Evolutionary conservation across 1,284 basidiomycete species (phyloP).

Genomic region (Malassezia caprae): DNA sequence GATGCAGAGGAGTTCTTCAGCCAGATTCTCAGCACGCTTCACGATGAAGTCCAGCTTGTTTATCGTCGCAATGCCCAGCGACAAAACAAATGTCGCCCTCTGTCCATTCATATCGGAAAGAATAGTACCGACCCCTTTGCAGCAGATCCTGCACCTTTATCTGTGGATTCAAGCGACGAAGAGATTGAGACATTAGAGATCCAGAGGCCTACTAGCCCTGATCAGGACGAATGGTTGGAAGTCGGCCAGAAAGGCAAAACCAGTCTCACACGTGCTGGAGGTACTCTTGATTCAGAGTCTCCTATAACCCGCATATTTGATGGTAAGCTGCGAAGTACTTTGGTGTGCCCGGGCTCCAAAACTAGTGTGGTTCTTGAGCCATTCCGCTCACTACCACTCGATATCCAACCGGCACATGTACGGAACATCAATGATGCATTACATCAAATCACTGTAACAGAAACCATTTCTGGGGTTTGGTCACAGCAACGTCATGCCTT

Average conservation of each 20-base stretch:
- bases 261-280: constrained; percentile 70
- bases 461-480: constrained; percentile 66
- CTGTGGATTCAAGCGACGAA: constrained; percentile 16
- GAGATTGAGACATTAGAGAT: constrained; percentile 51
- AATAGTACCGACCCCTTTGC: neutral
- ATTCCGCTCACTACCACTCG: constrained; percentile 77
- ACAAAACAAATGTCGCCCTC: neutral
- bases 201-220: constrained; percentile 36
- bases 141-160: neutral
- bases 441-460: constrained; percentile 65
- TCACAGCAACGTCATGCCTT: constrained; percentile 45
- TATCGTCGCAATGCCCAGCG: constrained; percentile 1
- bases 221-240: constrained; percentile 64
- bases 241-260: constrained; percentile 80
- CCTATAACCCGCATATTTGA: constrained; percentile 87
- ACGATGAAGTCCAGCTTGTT: constrained; percentile 69
- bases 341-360: constrained; percentile 66
- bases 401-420: constrained; percentile 66
- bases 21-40: constrained; percentile 86
- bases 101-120: neutral
- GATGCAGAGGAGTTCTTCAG: constrained; percentile 98
- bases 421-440: constrained; percentile 75
- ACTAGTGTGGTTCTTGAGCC: constrained; percentile 86
- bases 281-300: constrained; percentile 60
- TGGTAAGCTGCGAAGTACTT: constrained; percentile 78